Evolutionary conservation across 768 basidiomycete species (phyloP).

Genomic region (Antrodiella citrinella): DNA sequence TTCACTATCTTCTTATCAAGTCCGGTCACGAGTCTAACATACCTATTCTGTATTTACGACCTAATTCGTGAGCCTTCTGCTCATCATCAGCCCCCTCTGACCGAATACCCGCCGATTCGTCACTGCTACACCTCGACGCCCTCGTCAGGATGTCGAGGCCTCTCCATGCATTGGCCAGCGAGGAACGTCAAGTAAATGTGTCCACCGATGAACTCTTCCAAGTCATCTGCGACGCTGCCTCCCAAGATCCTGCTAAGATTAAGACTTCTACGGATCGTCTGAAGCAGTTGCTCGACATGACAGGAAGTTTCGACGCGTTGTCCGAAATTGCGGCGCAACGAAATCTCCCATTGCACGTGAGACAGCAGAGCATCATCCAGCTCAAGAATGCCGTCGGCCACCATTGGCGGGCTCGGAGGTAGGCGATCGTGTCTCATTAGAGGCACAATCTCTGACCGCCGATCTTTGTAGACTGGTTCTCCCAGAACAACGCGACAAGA

Average conservation of each 20-base stretch:
- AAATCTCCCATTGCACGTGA: constrained; percentile 52
- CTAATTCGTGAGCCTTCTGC: background rate
- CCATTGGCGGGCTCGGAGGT: constrained; percentile 81
- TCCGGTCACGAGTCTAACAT: background rate
- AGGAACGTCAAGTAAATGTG: background rate
- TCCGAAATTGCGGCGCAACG: constrained; percentile 64
- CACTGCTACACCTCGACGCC: background rate
- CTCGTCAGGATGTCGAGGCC: background rate
- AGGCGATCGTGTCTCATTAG: constrained; percentile 17
- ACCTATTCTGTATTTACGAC: background rate
- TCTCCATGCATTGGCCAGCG: background rate
- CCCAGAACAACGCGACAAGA: constrained; percentile 57
- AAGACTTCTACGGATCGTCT: constrained; percentile 49
- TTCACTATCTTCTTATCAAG: background rate
- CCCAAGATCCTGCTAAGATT: constrained; percentile 52
- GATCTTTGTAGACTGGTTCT: constrained; percentile 46
- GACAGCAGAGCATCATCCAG: constrained; percentile 80
- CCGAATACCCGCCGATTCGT: background rate
- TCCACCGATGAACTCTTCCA: constrained; percentile 52
- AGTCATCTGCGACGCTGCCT: constrained; percentile 59
- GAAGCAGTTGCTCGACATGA: constrained; percentile 57
- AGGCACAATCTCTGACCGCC: constrained; percentile 1
- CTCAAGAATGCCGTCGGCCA: constrained; percentile 73
- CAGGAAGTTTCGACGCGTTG: constrained; percentile 64
- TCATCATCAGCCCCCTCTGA: background rate